Base-by-base conservation (phyloP, 1,284 basidiomycete genomes). In the Irpex lacteus region DNA sequence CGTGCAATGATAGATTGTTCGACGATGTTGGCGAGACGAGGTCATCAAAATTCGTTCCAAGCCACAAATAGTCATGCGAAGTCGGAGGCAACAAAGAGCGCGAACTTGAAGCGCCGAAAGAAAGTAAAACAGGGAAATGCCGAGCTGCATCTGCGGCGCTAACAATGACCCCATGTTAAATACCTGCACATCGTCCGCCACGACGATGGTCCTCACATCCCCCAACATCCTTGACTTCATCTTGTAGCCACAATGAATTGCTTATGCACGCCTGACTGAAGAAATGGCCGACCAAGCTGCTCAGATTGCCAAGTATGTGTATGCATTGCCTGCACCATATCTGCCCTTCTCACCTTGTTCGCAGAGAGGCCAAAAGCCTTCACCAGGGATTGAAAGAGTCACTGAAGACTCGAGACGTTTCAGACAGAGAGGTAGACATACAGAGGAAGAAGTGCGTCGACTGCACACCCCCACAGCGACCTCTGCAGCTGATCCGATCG, bases 341-440 rank as follows among this genome's bases (percentile, higher is more conserved):
- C 34, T 38, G 37, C 26, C 52, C 15, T 50, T 36, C 47, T 64
- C 61, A 65, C 68, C 44, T 69, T 50, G 50, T 18, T 19, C 7
- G 15, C 66, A 92, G 90, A 72, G 90, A 92, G 79, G 88, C 90
- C 68, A 90, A 87, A 72, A 77, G 77, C 71, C 82, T 88, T 68
- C 85, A 90, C 67, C 85, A 88, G 73, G 81, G 79, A 54, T 75
- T 92, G 65, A 92, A 91, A 76, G 87, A 89, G 68, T 77, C 86
- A 62, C 80, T 95, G 62, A 90, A 88, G 74, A 81, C 79, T 59
- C 85, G 84, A 65, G 87, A 91, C 63, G 91, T 93, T 57, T 94
- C 90, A 84, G 88, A 92, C 67, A 90, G 82, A 73, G 91, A 95
- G 66, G 87, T 95, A 56, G 95, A 97, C 70, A 88, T 89, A 67